These are phyloP conservation scores for Rhizoclosmatium sp. DNA, from an alignment of 192 early-diverging fungal species.

Conservation along the genomic window DNA sequence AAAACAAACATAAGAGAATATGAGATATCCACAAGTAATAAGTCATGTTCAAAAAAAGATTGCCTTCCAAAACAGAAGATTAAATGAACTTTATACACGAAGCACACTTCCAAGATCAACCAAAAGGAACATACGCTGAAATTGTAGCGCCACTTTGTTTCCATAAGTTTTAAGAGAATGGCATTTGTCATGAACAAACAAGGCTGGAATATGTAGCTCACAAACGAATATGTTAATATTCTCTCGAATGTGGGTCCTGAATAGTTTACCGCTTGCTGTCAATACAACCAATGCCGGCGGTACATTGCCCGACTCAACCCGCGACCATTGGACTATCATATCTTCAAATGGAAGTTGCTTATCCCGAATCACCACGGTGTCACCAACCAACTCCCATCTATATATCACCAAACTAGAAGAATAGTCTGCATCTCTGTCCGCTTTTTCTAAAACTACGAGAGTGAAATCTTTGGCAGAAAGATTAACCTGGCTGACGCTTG, in stretches of 20 bases:
- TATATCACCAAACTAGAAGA: not conserved
- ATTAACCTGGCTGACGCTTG: too few species aligned
- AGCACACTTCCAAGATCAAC: constrained; percentile 6
- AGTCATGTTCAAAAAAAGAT: too few species aligned
- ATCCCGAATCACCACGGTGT: not conserved
- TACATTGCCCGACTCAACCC: not conserved
- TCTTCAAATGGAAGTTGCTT: not conserved
- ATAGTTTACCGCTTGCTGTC: not conserved
- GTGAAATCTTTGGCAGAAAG: too few species aligned
- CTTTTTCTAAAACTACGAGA: too few species aligned
- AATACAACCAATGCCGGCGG: not conserved
- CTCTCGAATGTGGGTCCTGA: not conserved
- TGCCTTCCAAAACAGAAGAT: too few species aligned
- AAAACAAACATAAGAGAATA: too few species aligned
- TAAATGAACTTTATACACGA: too few species aligned
- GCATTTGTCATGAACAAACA: constrained; percentile 3
- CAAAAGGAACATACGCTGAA: not conserved
- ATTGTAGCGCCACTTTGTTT: not conserved
- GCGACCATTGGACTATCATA: not conserved
- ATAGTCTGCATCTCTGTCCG: not conserved
- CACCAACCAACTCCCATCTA: not conserved
- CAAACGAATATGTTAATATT: not conserved
- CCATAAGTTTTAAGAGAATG: not conserved
- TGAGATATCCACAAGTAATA: too few species aligned
- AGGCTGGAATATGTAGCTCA: not conserved